Evolutionary conservation across 805 yeast genomes (phyloP), one percentile per base, ranked within the genome.

Genomic region (Danielia reshetovae): DNA sequence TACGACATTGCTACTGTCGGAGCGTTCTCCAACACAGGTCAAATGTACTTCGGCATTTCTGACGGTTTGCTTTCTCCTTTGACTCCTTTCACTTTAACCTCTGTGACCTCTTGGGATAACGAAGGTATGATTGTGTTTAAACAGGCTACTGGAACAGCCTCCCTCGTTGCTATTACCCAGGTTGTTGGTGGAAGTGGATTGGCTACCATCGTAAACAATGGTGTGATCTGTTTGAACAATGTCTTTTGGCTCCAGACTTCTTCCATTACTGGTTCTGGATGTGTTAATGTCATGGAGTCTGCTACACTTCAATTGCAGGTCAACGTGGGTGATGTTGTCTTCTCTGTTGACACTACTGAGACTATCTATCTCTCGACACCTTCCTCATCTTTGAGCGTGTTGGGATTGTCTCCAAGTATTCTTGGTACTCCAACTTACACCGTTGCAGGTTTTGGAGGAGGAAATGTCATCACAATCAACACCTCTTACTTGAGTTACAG

Each of bases 171-270:
- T 15, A 40, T 17, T 18, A 27, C 21, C 22, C n/a, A 16, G 7
- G 29, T 12, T 14, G 13, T 26, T 18, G 14, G 12, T 11, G 18
- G 13, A 6, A 7, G 9, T 19, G 18, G 18, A 6, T 16, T 36
- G 12, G n/a, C 28, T 5, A 26, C 40, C 13, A 49, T 57, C 22
- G 45, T 38, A 22, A 58, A 58, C 32, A 32, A 43, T 21, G 63
- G 63, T 35, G 44, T 48, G 15, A 55, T 58, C 34, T 58, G 63
- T 43, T 45, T 58, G 35, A 38, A 40, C 19, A 49, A 54, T 30
- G 39, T 42, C 29, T 42, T 33, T n/a, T 58, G 49, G 35, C 33
- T 40, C 7, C 60, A 53, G 42, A 39, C 51, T 10, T 45, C 54
- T 14, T 32, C 16, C 19, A 45, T 58, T 24, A 7, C 21, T 1